These are phyloP conservation scores for Paraglomus brasilianum DNA, from an alignment of 192 early-diverging fungal species.

Conservation along the genomic window DNA sequence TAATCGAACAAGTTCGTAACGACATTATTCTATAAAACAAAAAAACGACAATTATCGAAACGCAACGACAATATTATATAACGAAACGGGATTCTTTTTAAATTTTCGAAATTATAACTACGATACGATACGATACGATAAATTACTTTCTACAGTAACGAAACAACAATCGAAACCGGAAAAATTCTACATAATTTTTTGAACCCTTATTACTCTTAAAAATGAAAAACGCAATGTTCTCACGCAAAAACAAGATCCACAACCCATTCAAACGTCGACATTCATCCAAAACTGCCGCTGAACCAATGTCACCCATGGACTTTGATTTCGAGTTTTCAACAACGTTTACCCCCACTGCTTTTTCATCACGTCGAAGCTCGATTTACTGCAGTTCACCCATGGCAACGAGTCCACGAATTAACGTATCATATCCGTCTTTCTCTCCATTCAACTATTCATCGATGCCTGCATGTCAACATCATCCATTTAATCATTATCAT, in stretches of 20 bases:
- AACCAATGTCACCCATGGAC: conserved; percentile 5
- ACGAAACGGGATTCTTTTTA: too few relatives aligned
- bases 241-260: conserved; percentile 26
- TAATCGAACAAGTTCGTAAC: too few relatives aligned
- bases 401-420: neutral
- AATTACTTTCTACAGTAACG: too few relatives aligned
- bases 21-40: too few relatives aligned
- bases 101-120: too few relatives aligned
- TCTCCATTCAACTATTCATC: neutral
- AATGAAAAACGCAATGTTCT: conserved; percentile 5
- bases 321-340: conserved; percentile 22
- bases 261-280: conserved; percentile 28
- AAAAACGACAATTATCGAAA: too few relatives aligned
- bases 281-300: conserved; percentile 10
- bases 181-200: too few relatives aligned
- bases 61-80: too few relatives aligned
- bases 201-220: too few relatives aligned
- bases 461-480: neutral
- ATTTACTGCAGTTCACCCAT: conserved; percentile 15
- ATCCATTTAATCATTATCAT: conserved; percentile 24
- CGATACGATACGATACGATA: too few relatives aligned
- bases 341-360: conserved; percentile 8
- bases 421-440: conserved; percentile 7
- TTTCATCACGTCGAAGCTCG: conserved; percentile 24
- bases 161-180: too few relatives aligned